A percentile compares a stretch with the other conserved stretches of the same genome.
Conservation (phyloP, 108 stramenopile genomes). For the Ochromonas danica region DNA sequence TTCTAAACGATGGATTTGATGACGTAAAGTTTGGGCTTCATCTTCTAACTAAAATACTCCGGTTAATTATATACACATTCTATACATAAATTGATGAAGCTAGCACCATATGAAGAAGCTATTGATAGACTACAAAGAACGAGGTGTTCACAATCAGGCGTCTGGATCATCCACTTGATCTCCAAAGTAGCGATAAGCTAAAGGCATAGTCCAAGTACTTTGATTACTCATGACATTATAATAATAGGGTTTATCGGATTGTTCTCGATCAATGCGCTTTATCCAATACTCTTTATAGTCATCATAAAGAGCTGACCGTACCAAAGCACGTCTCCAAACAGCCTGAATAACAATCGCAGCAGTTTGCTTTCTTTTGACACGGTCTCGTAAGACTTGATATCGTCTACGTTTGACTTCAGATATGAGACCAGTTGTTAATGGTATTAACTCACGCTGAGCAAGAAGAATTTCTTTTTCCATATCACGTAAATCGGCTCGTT, state of each 20-base stretch:
- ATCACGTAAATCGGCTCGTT: constrained; percentile 11
- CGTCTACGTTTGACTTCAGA: neutral
- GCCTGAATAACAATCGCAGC: constrained; percentile 25
- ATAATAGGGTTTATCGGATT: constrained; percentile 30
- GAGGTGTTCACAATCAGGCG: too few relatives aligned
- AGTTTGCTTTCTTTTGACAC: neutral
- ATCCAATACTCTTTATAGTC: constrained; percentile 1
- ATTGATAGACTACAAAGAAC: too few relatives aligned
- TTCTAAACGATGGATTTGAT: neutral
- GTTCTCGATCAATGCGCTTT: neutral
- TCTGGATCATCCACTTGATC: too few relatives aligned
- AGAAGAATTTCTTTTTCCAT: neutral
- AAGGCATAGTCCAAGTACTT: constrained; percentile 11
- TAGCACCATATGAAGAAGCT: too few relatives aligned
- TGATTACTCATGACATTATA: constrained; percentile 7
- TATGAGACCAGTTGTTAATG: constrained; percentile 30
- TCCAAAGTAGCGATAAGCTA: constrained; percentile 20
- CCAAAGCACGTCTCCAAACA: constrained; percentile 19
- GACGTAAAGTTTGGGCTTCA: neutral
- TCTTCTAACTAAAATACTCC: too few relatives aligned
- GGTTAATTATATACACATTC: too few relatives aligned
- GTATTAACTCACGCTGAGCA: constrained; percentile 1
- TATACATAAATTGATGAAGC: too few relatives aligned
- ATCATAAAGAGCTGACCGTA: constrained; percentile 22
- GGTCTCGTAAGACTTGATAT: neutral